These are phyloP conservation scores for Aquilaria malaccensis DNA, from an alignment of 345 rosid species.

Conservation along the genomic window DNA sequence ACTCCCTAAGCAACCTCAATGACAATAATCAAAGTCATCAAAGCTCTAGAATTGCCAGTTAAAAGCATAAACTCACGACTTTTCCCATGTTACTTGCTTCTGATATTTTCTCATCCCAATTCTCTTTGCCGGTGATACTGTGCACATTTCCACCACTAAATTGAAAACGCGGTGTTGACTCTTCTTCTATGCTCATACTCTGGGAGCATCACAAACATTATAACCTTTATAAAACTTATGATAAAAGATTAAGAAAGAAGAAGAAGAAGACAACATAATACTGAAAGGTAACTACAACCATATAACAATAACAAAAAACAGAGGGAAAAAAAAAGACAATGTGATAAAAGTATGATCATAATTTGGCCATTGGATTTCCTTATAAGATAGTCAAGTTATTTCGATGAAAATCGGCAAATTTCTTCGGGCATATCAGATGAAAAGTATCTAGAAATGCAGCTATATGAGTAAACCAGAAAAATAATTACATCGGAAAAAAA, in stretches of 20 bases:
- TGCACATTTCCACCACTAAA: slow-evolving; percentile 51
- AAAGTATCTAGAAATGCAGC: no score
- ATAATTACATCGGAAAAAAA: no score
- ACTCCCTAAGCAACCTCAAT: no score
- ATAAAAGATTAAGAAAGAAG: neutral
- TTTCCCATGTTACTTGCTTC: slow-evolving; percentile 57
- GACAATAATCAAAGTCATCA: no score
- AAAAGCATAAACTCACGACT: slow-evolving; percentile 28
- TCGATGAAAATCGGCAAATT: no score
- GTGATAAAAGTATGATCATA: no score
- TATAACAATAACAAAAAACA: neutral
- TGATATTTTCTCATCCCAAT: slow-evolving; percentile 56
- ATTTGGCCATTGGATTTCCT: no score
- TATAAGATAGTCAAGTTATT: no score
- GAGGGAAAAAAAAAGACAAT: no score
- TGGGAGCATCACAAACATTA: slow-evolving; percentile 14
- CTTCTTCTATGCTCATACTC: slow-evolving; percentile 24
- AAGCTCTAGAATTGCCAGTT: no score
- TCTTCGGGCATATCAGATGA: no score
- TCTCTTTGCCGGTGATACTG: slow-evolving; percentile 41
- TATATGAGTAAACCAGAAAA: no score
- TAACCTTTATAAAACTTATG: neutral
- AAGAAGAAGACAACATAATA: neutral
- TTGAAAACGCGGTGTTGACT: slow-evolving; percentile 32
- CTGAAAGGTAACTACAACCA: neutral